Conservation (phyloP, 768 basidiomycete genomes). For the Phylloporus sp. region DNA sequence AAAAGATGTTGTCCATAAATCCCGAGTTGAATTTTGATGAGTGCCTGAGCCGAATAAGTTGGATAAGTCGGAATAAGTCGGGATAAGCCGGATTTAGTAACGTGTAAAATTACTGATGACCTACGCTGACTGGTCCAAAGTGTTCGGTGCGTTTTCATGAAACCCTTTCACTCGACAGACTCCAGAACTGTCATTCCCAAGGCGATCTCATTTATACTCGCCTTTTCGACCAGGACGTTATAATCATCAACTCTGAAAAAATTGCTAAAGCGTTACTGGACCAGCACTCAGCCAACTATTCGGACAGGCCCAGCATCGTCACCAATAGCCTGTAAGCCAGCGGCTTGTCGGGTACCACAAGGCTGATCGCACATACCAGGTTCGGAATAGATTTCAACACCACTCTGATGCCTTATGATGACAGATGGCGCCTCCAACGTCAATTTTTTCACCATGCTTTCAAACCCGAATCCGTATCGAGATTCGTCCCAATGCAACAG, state of each 20-base stretch:
- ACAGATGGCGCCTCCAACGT: slow-evolving; percentile 29
- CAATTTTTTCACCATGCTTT: slow-evolving; percentile 23
- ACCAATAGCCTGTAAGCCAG: slow-evolving; percentile 14
- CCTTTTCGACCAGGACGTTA: slow-evolving; percentile 39
- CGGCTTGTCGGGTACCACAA: too few species aligned
- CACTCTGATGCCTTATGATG: slow-evolving; percentile 24
- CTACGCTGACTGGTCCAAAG: slow-evolving; percentile 11
- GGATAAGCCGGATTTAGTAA: too few species aligned
- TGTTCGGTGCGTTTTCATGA: slow-evolving; percentile 1
- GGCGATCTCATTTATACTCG: slow-evolving; percentile 44
- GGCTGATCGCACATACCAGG: background rate
- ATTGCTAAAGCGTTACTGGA: slow-evolving; percentile 45
- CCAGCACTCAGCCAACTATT: slow-evolving; percentile 41
- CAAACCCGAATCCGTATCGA: slow-evolving; percentile 9
- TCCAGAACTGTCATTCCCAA: too few species aligned
- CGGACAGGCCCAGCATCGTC: slow-evolving; percentile 39
- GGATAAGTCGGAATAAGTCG: too few species aligned
- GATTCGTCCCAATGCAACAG: slow-evolving; percentile 26
- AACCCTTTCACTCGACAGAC: too few species aligned
- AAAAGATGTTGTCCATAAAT: too few species aligned
- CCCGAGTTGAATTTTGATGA: too few species aligned
- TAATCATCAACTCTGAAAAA: slow-evolving; percentile 42
- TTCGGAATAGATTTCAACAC: slow-evolving; percentile 16
- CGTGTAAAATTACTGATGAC: too few species aligned
- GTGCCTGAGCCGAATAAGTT: too few species aligned